These are phyloP conservation scores for Aschersonia sp. DNA, from an alignment of 2,329 filamentous ascomycete species.

Conservation along the genomic window DNA sequence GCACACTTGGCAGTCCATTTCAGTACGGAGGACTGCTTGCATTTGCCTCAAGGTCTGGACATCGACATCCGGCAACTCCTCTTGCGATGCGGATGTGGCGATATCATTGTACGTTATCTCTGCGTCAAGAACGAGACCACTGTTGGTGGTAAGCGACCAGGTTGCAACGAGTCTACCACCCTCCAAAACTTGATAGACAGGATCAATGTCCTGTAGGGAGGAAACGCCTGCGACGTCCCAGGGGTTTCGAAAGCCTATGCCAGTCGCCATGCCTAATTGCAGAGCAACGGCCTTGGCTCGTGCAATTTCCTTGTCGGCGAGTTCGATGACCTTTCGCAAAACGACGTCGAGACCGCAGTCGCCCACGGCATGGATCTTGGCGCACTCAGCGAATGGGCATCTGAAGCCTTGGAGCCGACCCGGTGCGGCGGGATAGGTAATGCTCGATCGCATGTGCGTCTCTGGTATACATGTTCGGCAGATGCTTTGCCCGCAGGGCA, in stretches of 20 bases:
- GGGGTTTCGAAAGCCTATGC: conserved; percentile 20
- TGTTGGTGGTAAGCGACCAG: conserved; percentile 49
- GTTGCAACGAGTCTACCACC: conserved; percentile 51
- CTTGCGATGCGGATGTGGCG: conserved; percentile 9
- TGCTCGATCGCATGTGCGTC: conserved; percentile 47
- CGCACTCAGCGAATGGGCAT: conserved; percentile 58
- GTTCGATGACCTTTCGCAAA: conserved; percentile 53
- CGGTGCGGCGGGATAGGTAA: conserved; percentile 61
- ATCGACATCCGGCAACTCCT: conserved; percentile 12
- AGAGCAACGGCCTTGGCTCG: conserved; percentile 18
- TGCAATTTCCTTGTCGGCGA: conserved; percentile 39
- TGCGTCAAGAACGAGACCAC: conserved; percentile 39
- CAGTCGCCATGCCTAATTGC: conserved; percentile 16
- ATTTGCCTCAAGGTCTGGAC: conserved; percentile 32
- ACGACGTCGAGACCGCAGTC: conserved; percentile 70
- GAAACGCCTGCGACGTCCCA: conserved; percentile 26
- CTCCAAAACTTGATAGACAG: conserved; percentile 21
- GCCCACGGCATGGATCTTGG: conserved; percentile 55
- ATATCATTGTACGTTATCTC: conserved; percentile 35
- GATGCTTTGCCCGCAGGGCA: conserved; percentile 70
- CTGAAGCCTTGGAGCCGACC: conserved; percentile 53
- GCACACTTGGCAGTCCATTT: conserved; percentile 82
- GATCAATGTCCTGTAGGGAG: conserved; percentile 20
- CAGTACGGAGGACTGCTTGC: conserved; percentile 45
- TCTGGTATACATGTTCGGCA: conserved; percentile 63